These are phyloP conservation scores for Lipomyces sp. DNA, from an alignment of 805 yeast genomes.

Conservation along the genomic window DNA sequence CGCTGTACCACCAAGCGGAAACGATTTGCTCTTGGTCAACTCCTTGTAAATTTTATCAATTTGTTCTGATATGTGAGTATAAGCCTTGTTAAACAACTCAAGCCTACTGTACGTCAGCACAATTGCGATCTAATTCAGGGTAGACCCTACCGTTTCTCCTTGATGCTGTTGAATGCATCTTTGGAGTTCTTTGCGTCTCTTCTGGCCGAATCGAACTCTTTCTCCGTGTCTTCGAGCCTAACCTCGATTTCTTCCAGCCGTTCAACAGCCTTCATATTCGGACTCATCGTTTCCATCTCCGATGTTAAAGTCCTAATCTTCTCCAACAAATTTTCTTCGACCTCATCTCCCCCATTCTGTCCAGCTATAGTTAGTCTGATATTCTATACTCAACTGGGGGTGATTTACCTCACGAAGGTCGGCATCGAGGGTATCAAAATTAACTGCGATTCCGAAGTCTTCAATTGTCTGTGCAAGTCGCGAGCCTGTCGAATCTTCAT, in stretches of 20 bases:
- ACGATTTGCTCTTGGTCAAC: conserved; percentile 69
- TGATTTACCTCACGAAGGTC: conserved; percentile 49
- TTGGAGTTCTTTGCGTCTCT: conserved; percentile 60
- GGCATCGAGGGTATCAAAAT: conserved; percentile 55
- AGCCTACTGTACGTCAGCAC: conserved; percentile 36
- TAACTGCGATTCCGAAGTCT: conserved; percentile 53
- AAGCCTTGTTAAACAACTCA: conserved; percentile 69
- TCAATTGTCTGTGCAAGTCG: conserved; percentile 16
- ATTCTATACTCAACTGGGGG: conserved; percentile 45
- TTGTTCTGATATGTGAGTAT: conserved; percentile 70
- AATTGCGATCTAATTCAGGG: not conserved
- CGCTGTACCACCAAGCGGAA: conserved; percentile 93
- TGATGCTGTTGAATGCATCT: conserved; percentile 63
- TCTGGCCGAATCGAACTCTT: conserved; percentile 66
- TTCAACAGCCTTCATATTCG: conserved; percentile 81
- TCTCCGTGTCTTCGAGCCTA: conserved; percentile 63
- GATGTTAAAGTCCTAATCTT: conserved; percentile 41
- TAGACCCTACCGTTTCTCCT: conserved; percentile 54
- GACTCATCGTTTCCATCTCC: conserved; percentile 57
- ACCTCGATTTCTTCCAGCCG: conserved; percentile 70
- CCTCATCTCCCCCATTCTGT: conserved; percentile 36
- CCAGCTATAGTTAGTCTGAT: conserved; percentile 37
- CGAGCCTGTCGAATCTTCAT: conserved; percentile 38
- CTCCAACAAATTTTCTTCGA: conserved; percentile 39
- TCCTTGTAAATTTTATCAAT: conserved; percentile 85